A percentile compares a stretch with the other conserved stretches of the same genome.
phyloP scores from a whole-genome alignment of 148 eudicot genomes.

The Nepenthes mirabilis region DNA sequence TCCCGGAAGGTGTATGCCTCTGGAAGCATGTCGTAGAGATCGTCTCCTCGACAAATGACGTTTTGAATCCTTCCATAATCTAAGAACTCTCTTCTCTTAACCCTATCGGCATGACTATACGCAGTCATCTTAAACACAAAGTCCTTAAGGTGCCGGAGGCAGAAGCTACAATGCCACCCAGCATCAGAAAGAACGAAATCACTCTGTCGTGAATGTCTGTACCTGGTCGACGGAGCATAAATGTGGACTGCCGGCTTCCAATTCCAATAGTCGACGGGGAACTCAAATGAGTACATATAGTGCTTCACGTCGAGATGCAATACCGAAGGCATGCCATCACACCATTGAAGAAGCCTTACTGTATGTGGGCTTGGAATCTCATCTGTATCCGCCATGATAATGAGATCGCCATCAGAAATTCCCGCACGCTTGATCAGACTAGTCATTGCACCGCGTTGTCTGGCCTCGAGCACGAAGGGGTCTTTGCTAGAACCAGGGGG shows the following conservation, averaged over 20 bases:
- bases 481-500: conserved; percentile 21
- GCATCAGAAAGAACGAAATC: conserved; percentile 61
- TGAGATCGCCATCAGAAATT: conserved; percentile 48
- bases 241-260: conserved; percentile 72
- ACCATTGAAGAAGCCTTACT: conserved; percentile 70
- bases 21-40: conserved; percentile 85
- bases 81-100: conserved; percentile 42
- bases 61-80: conserved; percentile 45
- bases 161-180: conserved; percentile 97
- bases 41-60: conserved; percentile 53
- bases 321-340: conserved; percentile 52
- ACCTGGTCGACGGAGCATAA: conserved; percentile 29
- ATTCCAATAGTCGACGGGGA: conserved; percentile 73
- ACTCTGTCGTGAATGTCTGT: conserved; percentile 53
- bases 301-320: conserved; percentile 65
- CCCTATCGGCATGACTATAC: conserved; percentile 87
- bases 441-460: conserved; percentile 65
- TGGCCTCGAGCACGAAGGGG: conserved; percentile 50
- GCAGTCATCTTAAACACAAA: conserved; percentile 87
- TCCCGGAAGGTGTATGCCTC: conserved; percentile 73
- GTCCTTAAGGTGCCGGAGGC: conserved; percentile 48
- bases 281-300: conserved; percentile 87
- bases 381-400: conserved; percentile 74
- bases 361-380: conserved; percentile 87
- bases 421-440: conserved; percentile 41